These are phyloP conservation scores for Trebouxia gelatinosa DNA, from an alignment of 163 green algal genomes.

Conservation along the genomic window DNA sequence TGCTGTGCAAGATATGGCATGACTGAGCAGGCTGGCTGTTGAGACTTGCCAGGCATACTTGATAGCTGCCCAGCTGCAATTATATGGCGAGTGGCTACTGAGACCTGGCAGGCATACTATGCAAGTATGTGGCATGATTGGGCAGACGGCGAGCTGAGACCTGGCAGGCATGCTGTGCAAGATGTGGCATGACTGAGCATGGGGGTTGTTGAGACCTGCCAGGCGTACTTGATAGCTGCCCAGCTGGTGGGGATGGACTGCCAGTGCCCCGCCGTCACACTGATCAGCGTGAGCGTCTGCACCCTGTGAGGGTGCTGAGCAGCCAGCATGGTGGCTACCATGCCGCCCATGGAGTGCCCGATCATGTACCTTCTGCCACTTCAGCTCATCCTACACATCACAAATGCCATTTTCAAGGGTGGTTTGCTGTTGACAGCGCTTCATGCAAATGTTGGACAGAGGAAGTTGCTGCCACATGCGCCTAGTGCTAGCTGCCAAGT, in stretches of 20 bases:
- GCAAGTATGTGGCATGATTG: background rate
- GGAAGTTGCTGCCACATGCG: too few relatives aligned
- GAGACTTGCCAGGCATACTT: conserved; percentile 33
- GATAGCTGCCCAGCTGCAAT: background rate
- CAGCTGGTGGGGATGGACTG: conserved; percentile 47
- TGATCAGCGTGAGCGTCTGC: conserved; percentile 52
- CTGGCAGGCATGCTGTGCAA: background rate
- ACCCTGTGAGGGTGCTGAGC: conserved; percentile 43
- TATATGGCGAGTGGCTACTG: background rate
- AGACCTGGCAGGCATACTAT: background rate
- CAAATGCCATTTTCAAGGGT: too few relatives aligned
- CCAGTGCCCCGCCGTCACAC: conserved; percentile 43
- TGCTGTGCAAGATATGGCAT: too few relatives aligned
- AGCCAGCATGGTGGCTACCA: conserved; percentile 62
- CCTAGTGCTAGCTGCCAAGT: too few relatives aligned
- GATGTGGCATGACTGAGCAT: background rate
- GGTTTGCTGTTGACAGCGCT: too few relatives aligned
- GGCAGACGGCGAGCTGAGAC: background rate
- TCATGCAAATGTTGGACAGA: too few relatives aligned
- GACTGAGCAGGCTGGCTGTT: background rate
- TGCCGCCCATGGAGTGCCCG: conserved; percentile 67
- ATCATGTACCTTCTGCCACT: conserved; percentile 60
- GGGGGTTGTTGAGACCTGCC: conserved; percentile 34
- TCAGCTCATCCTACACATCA: conserved; percentile 53
- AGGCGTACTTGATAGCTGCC: conserved; percentile 34